These are phyloP conservation scores for Cadophora malorum DNA, from an alignment of 2,329 filamentous ascomycete species.

Conservation along the genomic window DNA sequence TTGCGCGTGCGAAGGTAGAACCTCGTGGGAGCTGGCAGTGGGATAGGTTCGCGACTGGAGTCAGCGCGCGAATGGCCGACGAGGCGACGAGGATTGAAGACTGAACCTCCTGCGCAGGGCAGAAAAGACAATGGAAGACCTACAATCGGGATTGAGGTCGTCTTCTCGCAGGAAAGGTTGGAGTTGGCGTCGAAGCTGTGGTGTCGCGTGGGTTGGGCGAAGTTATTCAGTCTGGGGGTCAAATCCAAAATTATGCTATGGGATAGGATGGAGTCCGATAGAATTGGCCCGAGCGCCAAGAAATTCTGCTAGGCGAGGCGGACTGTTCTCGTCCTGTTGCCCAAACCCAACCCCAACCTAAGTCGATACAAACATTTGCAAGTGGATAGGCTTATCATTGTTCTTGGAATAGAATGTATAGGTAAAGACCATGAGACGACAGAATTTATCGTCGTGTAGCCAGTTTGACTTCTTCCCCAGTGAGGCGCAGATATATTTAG, in stretches of 20 bases:
- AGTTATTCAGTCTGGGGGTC: constrained; percentile 1
- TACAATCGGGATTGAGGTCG: constrained; percentile 1
- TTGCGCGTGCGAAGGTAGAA: constrained; percentile 29
- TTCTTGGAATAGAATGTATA: neutral
- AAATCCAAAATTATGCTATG: constrained; percentile 30
- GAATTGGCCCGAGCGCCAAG: constrained; percentile 17
- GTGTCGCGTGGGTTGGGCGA: constrained; percentile 31
- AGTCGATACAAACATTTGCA: neutral
- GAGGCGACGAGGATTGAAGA: constrained; percentile 27
- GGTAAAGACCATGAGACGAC: neutral
- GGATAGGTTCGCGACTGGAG: constrained; percentile 2
- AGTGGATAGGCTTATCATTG: neutral
- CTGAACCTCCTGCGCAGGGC: neutral
- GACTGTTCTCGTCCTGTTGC: too few relatives aligned
- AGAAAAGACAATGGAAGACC: neutral
- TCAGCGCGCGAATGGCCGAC: constrained; percentile 19
- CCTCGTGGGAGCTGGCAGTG: constrained; percentile 1
- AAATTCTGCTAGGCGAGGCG: constrained; percentile 3
- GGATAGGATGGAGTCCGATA: constrained; percentile 20
- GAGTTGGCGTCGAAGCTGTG: constrained; percentile 18
- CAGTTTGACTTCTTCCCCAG: neutral
- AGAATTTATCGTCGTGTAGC: neutral
- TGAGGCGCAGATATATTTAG: neutral
- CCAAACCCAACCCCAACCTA: too few relatives aligned
- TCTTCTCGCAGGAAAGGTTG: neutral